Conservation (phyloP, 2,329 filamentous ascomycete species). For the Alternaria ethzedia region DNA sequence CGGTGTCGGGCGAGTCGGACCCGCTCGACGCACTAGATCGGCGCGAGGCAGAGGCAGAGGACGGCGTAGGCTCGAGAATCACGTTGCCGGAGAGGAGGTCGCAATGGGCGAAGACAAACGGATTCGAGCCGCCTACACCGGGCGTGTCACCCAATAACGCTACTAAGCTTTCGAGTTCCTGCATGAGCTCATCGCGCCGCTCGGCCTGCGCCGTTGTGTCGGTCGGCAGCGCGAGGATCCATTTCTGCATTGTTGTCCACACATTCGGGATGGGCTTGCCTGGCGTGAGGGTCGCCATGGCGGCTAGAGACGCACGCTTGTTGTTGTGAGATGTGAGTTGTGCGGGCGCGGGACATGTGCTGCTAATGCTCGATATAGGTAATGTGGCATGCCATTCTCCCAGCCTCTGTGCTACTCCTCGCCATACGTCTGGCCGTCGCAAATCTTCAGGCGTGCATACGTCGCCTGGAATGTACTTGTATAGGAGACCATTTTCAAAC, state of each 20-base stretch:
- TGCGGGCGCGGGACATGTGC: conserved; percentile 44
- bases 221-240: conserved; percentile 84
- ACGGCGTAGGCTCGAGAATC: conserved; percentile 71
- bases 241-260: conserved; percentile 96
- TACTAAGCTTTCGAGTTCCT: conserved; percentile 75
- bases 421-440: conserved; percentile 75
- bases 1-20: conserved; percentile 38
- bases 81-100: conserved; percentile 97
- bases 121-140: conserved; percentile 70
- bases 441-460: conserved; percentile 83
- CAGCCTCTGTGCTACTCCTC: conserved; percentile 80
- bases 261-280: conserved; percentile 81
- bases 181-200: conserved; percentile 72
- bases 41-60: conserved; percentile 42
- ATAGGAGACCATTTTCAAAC: conserved; percentile 95
- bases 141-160: conserved; percentile 75
- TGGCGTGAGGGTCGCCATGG: conserved; percentile 57
- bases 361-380: conserved; percentile 60
- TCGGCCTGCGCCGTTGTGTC: conserved; percentile 71
- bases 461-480: conserved; percentile 83
- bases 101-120: conserved; percentile 93
- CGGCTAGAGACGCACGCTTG: conserved; percentile 46
- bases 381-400: conserved; percentile 90
- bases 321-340: conserved; percentile 41
- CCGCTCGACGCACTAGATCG: conserved; percentile 41